Evolutionary conservation across 2,329 filamentous ascomycete species (phyloP), one percentile per base, ranked within the genome.

Genomic region (Ophiobolus disseminans): DNA sequence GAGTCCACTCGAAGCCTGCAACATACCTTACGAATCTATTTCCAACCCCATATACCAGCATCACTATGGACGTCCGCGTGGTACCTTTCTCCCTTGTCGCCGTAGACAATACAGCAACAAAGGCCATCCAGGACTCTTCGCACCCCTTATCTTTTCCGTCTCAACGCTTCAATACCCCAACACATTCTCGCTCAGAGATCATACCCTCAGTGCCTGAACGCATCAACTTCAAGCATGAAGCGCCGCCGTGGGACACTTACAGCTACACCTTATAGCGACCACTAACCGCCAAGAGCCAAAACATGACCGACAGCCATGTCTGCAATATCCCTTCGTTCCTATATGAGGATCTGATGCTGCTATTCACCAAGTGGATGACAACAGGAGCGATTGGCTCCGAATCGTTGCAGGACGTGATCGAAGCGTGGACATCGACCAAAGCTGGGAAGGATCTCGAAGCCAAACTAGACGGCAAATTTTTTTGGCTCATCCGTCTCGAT

Each of bases 231-330:
- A 48, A n/a, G 5, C 61, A 63, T 37, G 16, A 32, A 11, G 7
- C 22, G 4, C 61, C 55, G 2, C 52, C 55, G 7, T 64, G 57
- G 55, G 45, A 40, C 2, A 70, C 77, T 0, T 76, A 73, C 45
- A 65, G 59, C n/a, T 79, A 76, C 55, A 55, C 62, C n/a, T 64
- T 72, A 48, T 80, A 76, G 77, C 68, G 76, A 1, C 62, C 70
- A 0, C 51, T 79, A 3, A 75, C 79, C 26, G 59, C 74, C 0
- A 44, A 50, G 17, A 72, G 66, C 5, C 74, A 76, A 22, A 48
- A 56, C 1, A 47, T 77, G 66, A 1, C 34, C 51, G 3, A 67
- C 69, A 26, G 40, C 41, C 2, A 49, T 41, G 0, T 60, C 69
- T 5, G 44, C 10, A 9, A 13, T 6, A 47, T 58, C 20, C 55